These are phyloP conservation scores for Hygrophorus pudorinus DNA, from an alignment of 768 basidiomycete species.

Conservation along the genomic window DNA sequence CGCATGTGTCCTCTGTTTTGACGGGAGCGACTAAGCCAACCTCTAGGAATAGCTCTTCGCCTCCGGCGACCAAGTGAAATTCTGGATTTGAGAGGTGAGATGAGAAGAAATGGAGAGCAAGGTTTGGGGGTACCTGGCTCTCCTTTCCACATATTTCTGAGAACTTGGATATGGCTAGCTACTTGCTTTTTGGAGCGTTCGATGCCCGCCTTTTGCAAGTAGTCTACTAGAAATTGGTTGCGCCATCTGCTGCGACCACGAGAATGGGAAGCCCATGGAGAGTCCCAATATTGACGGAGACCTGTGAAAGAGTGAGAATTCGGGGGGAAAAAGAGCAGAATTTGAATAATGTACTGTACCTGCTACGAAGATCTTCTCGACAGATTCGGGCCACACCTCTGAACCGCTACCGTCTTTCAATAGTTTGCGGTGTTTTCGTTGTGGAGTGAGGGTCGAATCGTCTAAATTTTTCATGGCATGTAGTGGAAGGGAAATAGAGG, in stretches of 20 bases:
- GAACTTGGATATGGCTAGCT: slow-evolving; percentile 80
- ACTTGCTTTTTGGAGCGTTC: slow-evolving; percentile 79
- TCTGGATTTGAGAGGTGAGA: slow-evolving; percentile 30
- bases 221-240: slow-evolving; percentile 80
- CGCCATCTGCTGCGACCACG: slow-evolving; percentile 74
- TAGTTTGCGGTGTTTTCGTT: slow-evolving; percentile 76
- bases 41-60: slow-evolving; percentile 59
- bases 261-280: slow-evolving; percentile 68
- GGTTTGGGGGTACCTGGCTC: slow-evolving; percentile 45
- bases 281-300: slow-evolving; percentile 69
- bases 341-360: no score
- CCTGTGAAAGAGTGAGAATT: slow-evolving; percentile 28
- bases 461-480: slow-evolving; percentile 26
- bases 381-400: slow-evolving; percentile 76
- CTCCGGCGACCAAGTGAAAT: slow-evolving; percentile 71
- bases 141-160: slow-evolving; percentile 85
- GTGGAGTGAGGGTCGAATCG: slow-evolving; percentile 45
- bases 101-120: slow-evolving; percentile 5
- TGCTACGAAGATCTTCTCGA: slow-evolving; percentile 71
- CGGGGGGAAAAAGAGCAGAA: slow-evolving; percentile 1
- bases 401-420: slow-evolving; percentile 68
- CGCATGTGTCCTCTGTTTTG: slow-evolving; percentile 47
- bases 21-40: slow-evolving; percentile 36
- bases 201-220: slow-evolving; percentile 60
- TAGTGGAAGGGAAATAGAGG: slow-evolving; percentile 6